Percentiles rank a stretch among this genome's conserved stretches.
These are phyloP conservation scores for Lecanicillium sp. DNA, from an alignment of 2,329 filamentous ascomycete genomes.

Conservation along the genomic window DNA sequence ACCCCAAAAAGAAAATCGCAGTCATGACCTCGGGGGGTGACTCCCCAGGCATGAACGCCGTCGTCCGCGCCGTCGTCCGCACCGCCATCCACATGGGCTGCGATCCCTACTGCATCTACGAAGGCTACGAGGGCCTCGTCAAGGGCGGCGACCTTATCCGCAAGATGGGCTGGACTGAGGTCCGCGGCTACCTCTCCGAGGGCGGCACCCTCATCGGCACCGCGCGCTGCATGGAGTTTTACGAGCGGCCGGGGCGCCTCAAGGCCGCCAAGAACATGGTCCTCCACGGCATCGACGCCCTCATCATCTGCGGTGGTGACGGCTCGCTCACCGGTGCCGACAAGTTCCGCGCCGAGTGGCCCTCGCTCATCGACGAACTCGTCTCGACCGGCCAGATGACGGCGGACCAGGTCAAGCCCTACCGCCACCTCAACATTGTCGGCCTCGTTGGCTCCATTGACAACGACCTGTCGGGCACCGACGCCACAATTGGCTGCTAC, in stretches of 20 bases:
- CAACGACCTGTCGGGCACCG: conserved; percentile 95
- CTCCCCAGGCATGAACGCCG: conserved; percentile 90
- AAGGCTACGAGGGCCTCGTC: conserved; percentile 94
- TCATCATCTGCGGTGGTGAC: conserved; percentile 96
- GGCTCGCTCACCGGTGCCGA: conserved; percentile 94
- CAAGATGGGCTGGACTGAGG: conserved; percentile 86
- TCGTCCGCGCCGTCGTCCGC: conserved; percentile 83
- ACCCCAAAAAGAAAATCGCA: conserved; percentile 62
- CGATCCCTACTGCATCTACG: conserved; percentile 76
- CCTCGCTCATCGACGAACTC: conserved; percentile 77
- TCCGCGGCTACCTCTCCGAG: conserved; percentile 88
- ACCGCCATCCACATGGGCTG: conserved; percentile 82
- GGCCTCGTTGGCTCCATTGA: conserved; percentile 96
- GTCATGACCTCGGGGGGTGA: conserved; percentile 95
- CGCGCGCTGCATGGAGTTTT: conserved; percentile 87
- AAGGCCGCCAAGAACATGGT: conserved; percentile 92
- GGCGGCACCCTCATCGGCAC: conserved; percentile 96
- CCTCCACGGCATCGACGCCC: conserved; percentile 83
- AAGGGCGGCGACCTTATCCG: conserved; percentile 82
- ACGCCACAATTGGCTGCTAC: conserved; percentile 96
- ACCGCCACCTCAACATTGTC: conserved; percentile 88
- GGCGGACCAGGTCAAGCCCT: conserved; percentile 64
- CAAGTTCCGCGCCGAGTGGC: conserved; percentile 89
- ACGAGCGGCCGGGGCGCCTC: conserved; percentile 77
- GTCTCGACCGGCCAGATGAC: conserved; percentile 68